phyloP scores from a whole-genome alignment of 306 rosid species.

The Gillenia trifoliata region DNA sequence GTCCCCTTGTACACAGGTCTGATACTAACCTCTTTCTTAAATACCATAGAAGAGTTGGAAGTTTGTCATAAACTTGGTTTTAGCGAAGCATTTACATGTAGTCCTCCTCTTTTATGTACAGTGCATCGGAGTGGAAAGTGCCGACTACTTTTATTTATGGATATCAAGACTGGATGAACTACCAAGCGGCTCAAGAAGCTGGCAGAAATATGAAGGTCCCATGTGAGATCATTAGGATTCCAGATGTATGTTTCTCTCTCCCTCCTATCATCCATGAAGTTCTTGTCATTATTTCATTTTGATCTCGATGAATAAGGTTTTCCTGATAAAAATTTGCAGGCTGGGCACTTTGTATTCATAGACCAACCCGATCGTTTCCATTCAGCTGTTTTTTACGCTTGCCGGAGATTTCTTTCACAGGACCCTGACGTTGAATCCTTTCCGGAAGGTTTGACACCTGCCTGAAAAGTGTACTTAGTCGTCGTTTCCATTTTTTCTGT shows the following conservation, averaged over 20 bases:
- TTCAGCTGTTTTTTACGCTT: slow-evolving; percentile 69
- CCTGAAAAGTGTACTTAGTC: slow-evolving; percentile 26
- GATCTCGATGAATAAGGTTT: neutral
- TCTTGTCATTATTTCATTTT: neutral
- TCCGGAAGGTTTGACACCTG: slow-evolving; percentile 67
- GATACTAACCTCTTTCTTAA: neutral
- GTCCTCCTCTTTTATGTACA: slow-evolving; percentile 23
- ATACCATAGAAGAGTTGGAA: neutral
- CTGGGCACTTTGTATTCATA: slow-evolving; percentile 85
- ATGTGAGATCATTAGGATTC: slow-evolving; percentile 88
- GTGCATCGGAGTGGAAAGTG: slow-evolving; percentile 91
- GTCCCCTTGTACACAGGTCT: slow-evolving; percentile 84
- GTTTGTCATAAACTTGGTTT: neutral
- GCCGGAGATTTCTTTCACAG: slow-evolving; percentile 66
- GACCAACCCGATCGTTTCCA: slow-evolving; percentile 75
- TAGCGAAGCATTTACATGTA: neutral
- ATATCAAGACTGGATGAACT: slow-evolving; percentile 81
- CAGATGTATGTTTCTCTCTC: slow-evolving; percentile 53
- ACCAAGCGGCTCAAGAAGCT: slow-evolving; percentile 90
- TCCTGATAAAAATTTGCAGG: slow-evolving; percentile 44
- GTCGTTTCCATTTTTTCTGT: neutral
- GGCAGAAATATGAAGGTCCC: slow-evolving; percentile 84
- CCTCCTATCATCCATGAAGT: neutral
- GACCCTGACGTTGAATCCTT: slow-evolving; percentile 48
- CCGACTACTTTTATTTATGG: slow-evolving; percentile 96